Base-by-base conservation (phyloP, 2,329 filamentous ascomycete genomes). In the Aspergillus spinulosporus region DNA sequence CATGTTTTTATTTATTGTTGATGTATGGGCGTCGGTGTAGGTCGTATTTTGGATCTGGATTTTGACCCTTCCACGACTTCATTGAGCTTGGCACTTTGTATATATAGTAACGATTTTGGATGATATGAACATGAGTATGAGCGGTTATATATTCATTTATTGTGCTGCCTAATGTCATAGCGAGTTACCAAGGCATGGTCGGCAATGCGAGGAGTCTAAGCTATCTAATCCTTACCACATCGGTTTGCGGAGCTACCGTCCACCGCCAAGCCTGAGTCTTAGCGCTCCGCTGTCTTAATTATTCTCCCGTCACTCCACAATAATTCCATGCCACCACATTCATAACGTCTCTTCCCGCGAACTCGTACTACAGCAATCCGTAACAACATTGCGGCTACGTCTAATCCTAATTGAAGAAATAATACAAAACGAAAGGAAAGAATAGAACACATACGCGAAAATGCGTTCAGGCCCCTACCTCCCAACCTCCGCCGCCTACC, bases 401-500 rank as follows among this genome's bases (percentile, higher is more conserved):
- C 5, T 4, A n/a, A 5, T 15, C 29, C 4, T n/a, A 4, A 39
- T 11, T 12, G n/a, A 39, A 39, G 5, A 39, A 5, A 5, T n/a
- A 39, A 2, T n/a, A n/a, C 32, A 9, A 37, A n/a, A 11, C 36
- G 12, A n/a, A n/a, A 12, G 36, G n/a, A n/a, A 11, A 39, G 3
- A 39, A 39, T n/a, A 39, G 9, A 43, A 43, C 15, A 43, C 14
- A 58, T 32, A 46, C 34, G 28, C 49, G 36, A 45, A 65, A 56
- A 96, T 96, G 92, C 88, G 89, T 31, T 53, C 50, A 53, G 32
- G 42, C 5, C 43, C 50, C 2, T 86, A 89, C 72, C 86, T 96
- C 72, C 79, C 83, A 50, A 92, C 90, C 56, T 89, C 89, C 74
- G 88, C 96, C 76, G 88, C 92, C 78, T 99, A 92, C 89, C 89